These are phyloP conservation scores for Neurospora sp. DNA, from an alignment of 2,329 filamentous ascomycete genomes.

Conservation along the genomic window DNA sequence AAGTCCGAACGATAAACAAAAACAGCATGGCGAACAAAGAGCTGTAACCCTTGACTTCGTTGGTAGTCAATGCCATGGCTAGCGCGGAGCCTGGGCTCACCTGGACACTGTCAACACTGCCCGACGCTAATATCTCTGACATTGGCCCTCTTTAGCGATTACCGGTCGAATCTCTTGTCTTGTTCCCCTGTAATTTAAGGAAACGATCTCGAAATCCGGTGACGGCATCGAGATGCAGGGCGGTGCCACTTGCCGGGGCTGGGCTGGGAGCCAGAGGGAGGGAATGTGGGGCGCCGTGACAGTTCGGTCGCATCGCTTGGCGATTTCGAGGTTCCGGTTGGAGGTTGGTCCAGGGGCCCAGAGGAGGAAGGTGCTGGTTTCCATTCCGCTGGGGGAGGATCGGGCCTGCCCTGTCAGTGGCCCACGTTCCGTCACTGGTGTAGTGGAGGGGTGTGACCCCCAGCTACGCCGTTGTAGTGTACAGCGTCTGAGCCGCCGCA, in stretches of 20 bases:
- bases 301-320: not conserved
- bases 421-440: not conserved
- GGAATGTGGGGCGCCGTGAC: not conserved
- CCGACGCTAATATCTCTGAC: not conserved
- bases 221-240: not conserved
- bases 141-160: not conserved
- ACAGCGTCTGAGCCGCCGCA: not conserved
- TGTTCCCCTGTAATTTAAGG: not conserved
- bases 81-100: not conserved
- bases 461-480: not conserved
- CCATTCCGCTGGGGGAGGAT: not conserved
- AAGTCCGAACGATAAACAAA: not conserved
- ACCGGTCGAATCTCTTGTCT: not conserved
- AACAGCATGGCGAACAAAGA: not conserved
- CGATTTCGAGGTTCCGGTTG: not conserved
- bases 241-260: not conserved
- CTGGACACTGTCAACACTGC: not conserved
- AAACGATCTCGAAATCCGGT: not conserved
- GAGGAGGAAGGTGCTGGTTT: not conserved
- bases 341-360: not conserved
- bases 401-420: not conserved
- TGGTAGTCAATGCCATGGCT: not conserved
- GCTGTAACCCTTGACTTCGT: not conserved
- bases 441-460: not conserved
- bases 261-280: not conserved